Evolutionary conservation across 306 rosid species (phyloP).

Genomic region (Betula pendula): DNA sequence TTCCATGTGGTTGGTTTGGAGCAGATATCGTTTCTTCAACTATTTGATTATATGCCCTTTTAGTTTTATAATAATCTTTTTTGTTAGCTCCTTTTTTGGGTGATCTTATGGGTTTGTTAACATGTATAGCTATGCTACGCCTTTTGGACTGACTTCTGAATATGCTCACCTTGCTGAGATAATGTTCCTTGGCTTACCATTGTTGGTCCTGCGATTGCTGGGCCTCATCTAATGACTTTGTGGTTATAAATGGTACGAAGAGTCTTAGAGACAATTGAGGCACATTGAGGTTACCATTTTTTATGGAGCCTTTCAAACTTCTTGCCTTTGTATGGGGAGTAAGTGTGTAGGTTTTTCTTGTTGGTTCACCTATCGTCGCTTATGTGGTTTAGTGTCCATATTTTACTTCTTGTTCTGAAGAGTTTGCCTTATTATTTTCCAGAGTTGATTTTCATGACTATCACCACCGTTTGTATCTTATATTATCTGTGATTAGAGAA

Average conservation of each 20-base stretch:
- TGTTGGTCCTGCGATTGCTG: constrained; percentile 92
- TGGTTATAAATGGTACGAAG: constrained; percentile 96
- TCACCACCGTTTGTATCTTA: constrained; percentile 97
- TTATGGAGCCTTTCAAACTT: constrained; percentile 93
- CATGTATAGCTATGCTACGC: constrained; percentile 80
- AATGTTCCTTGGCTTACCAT: constrained; percentile 91
- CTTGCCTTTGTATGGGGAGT: constrained; percentile 94
- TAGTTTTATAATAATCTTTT: constrained; percentile 22
- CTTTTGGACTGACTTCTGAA: constrained; percentile 94
- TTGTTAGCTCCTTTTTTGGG: constrained; percentile 13
- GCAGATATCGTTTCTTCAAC: no score
- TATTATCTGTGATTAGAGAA: no score
- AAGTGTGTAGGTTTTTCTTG: constrained; percentile 33
- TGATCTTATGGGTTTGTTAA: constrained; percentile 21
- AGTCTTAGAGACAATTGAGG: constrained; percentile 96
- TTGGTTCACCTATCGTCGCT: constrained; percentile 11
- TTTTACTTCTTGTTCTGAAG: constrained; percentile 30
- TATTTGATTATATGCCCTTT: no score
- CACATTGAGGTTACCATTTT: constrained; percentile 92
- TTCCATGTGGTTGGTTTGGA: no score
- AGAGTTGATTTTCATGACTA: constrained; percentile 97
- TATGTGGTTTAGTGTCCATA: constrained; percentile 1
- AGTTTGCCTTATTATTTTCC: constrained; percentile 27
- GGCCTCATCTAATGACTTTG: constrained; percentile 87
- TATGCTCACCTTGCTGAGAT: constrained; percentile 98